Conservation (phyloP, 192 early-diverging fungal genomes). For the Podila epicladia region DNA sequence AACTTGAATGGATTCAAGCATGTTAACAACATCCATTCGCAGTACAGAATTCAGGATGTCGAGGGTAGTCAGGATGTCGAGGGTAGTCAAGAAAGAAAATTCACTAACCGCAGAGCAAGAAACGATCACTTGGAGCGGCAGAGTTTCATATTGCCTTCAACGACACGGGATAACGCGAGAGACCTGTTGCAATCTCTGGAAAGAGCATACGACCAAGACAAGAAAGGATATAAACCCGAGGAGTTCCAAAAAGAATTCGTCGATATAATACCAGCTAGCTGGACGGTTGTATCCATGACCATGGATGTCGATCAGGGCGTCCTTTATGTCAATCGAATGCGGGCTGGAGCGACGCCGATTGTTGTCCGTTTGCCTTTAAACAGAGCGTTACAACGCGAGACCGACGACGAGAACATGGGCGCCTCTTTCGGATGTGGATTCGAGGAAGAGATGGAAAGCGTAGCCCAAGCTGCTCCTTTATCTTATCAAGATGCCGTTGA, state of each 20-base stretch:
- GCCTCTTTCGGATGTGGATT: not conserved
- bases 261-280: conserved; percentile 68
- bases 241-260: conserved; percentile 62
- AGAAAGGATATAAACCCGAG: conserved; percentile 24
- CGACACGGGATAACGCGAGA: conserved; percentile 29
- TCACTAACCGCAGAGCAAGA: conserved; percentile 4
- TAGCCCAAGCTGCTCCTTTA: conserved; percentile 22
- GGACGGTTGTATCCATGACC: conserved; percentile 84
- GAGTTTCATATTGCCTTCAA: conserved; percentile 10
- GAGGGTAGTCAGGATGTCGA: not conserved
- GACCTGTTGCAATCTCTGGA: conserved; percentile 32
- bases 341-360: conserved; percentile 58
- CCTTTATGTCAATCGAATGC: conserved; percentile 77
- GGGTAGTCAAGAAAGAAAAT: not conserved
- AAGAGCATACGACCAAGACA: conserved; percentile 53
- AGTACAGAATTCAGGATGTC: not conserved
- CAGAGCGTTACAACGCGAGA: conserved; percentile 50
- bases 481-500: conserved; percentile 60
- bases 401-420: conserved; percentile 14
- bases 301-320: conserved; percentile 73
- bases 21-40: not conserved
- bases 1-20: not conserved
- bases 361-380: conserved; percentile 80
- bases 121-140: conserved; percentile 20
- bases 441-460: conserved; percentile 37